Percentiles rank a stretch among this genome's conserved stretches.
phyloP scores from a whole-genome alignment of 768 basidiomycete species.

The Erythrobasidium yunnanense region DNA sequence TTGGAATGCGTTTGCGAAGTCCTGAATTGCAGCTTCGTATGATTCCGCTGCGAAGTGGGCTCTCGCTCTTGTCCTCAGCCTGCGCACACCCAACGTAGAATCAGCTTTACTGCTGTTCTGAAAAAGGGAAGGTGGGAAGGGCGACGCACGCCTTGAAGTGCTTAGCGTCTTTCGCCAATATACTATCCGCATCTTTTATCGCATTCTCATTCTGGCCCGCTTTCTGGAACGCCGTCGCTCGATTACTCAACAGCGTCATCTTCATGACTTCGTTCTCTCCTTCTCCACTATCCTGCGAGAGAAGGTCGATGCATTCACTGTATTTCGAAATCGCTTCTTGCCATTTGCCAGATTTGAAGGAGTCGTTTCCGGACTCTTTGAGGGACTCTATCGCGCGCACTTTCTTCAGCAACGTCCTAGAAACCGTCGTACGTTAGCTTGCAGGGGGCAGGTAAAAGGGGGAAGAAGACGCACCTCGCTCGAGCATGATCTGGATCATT shows the following conservation, averaged over 20 bases:
- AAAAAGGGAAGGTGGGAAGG: not conserved
- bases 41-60: slow-evolving; percentile 64
- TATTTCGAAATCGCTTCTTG: slow-evolving; percentile 61
- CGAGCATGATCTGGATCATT: slow-evolving; percentile 65
- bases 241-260: slow-evolving; percentile 67
- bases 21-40: slow-evolving; percentile 58
- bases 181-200: slow-evolving; percentile 58
- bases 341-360: slow-evolving; percentile 56
- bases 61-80: slow-evolving; percentile 68
- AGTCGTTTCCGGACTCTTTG: slow-evolving; percentile 72
- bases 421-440: not conserved
- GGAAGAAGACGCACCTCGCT: slow-evolving; percentile 43
- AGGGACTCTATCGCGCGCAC: slow-evolving; percentile 70
- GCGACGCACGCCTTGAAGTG: slow-evolving; percentile 59
- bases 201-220: slow-evolving; percentile 58
- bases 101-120: not conserved
- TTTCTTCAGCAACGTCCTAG: slow-evolving; percentile 57
- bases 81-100: not conserved
- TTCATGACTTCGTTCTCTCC: slow-evolving; percentile 67
- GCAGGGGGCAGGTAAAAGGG: not conserved
- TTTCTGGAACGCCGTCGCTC: slow-evolving; percentile 60
- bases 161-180: slow-evolving; percentile 52
- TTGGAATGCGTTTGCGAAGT: slow-evolving; percentile 71
- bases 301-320: slow-evolving; percentile 52
- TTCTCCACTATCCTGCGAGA: too few species aligned